Evolutionary conservation across 371 early-diverging fungal genomes (phyloP).

Genomic region (Zychaea mexicana): DNA sequence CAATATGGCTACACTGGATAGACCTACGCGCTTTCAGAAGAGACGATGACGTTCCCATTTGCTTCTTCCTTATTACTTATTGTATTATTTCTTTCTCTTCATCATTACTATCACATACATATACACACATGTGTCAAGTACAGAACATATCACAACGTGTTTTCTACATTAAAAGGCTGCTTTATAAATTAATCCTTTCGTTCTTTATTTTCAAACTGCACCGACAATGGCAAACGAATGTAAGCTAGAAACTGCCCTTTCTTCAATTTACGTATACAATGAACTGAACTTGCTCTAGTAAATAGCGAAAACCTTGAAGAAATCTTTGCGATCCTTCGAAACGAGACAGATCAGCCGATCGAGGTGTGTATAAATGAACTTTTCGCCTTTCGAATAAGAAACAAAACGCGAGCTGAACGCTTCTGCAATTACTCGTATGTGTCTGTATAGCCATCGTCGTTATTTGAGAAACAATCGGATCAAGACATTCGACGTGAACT

Average conservation of each 20-base stretch:
- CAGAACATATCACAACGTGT: too few relatives aligned
- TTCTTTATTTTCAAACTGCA: not conserved
- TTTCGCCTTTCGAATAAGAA: not conserved
- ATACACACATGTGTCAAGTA: not conserved
- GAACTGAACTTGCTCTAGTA: not conserved
- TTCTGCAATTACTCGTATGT: not conserved
- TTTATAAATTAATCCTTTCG: not conserved
- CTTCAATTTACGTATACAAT: not conserved
- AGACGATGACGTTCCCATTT: too few relatives aligned
- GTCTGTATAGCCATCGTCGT: not conserved
- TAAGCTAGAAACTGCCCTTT: not conserved
- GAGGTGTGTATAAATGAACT: not conserved
- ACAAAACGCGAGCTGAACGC: too few relatives aligned
- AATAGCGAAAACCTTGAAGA: slow-evolving; percentile 6
- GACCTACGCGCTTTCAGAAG: not conserved
- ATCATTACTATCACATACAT: not conserved
- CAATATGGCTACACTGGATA: slow-evolving; percentile 20
- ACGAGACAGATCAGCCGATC: not conserved
- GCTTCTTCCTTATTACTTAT: not conserved
- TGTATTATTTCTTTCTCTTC: not conserved
- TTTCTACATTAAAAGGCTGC: too few relatives aligned
- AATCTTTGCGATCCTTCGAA: slow-evolving; percentile 14
- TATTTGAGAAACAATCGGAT: slow-evolving; percentile 1
- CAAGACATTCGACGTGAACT: slow-evolving; percentile 29
- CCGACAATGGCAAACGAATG: not conserved